A percentile compares a stretch with the other conserved stretches of the same genome.
phyloP scores from a whole-genome alignment of 306 rosid genomes.

The Abrus precatorius region DNA sequence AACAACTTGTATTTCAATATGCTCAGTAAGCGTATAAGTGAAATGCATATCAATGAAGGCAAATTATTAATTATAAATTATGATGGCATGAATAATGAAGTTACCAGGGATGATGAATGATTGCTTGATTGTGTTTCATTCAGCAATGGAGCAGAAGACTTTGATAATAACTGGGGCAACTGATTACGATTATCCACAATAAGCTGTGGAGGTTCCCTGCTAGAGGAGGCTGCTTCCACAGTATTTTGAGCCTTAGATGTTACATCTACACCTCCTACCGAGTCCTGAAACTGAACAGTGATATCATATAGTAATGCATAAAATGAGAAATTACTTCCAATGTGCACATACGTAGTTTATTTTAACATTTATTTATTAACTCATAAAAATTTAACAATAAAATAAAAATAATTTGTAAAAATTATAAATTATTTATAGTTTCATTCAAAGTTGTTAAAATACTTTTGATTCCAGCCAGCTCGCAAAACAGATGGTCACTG shows the following conservation, averaged over 20 bases:
- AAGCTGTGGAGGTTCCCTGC: background rate
- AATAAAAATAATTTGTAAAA: no score
- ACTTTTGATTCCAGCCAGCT: no score
- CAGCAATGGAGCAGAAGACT: background rate
- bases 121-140: background rate
- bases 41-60: background rate
- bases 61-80: background rate
- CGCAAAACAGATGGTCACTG: no score
- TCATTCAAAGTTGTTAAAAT: no score
- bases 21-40: background rate
- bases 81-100: background rate
- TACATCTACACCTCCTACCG: background rate
- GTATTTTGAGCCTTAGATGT: background rate
- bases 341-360: background rate
- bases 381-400: no score
- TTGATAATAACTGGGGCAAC: background rate
- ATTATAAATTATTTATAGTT: no score
- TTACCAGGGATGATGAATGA: slow-evolving; percentile 18
- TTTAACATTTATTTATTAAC: no score
- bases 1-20: background rate
- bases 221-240: background rate
- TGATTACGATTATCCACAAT: background rate
- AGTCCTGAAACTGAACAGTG: slow-evolving; percentile 1
- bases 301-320: background rate
- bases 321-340: background rate